Evolutionary conservation across 1,284 basidiomycete species (phyloP), one percentile per base, ranked within the genome.

Genomic region (Rhodofomes roseus): DNA sequence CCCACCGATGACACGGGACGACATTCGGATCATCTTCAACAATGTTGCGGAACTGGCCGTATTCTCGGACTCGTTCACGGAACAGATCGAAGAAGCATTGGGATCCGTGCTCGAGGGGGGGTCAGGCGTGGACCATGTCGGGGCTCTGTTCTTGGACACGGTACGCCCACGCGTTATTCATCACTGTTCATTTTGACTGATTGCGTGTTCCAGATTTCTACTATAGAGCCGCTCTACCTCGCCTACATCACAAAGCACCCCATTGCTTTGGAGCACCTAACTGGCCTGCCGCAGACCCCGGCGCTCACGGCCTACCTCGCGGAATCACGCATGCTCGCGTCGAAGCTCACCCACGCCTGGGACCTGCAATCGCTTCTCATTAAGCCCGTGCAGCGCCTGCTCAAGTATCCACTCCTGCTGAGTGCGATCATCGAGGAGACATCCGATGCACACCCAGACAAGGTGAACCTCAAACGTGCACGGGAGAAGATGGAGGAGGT

Each of bases 281-380:
- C 81, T 57, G 70, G 79, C n/a, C 72, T 87, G 16, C 80, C 81
- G 9, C 74, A 79, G 62, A 84, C 84, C 0, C 81, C 77, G 11
- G 81, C 85, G 2, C 77, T 90, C n/a, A 75, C 78, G 3, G 75
- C 81, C 1, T 92, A 93, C 73, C 79, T 95, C 36, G 72, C 82
- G 16, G 85, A 87, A 25, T 90, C 89, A 27, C 86, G 87, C 70
- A 76, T 77, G 4, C 78, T 87, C 41, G 87, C 92, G 16, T 84
- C 89, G 22, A 80, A 83, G 4, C 81, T 89, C 50, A 92, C 94
- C 0, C 91, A 95, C 68, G 93, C 95, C 1, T 98, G 95, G 96
- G 95, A 98, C 73, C 84, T 98, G 48, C 83, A 91, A 7, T 96
- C 94, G 1, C 83, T 97, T 61, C 86, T 97, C 61, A 97, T 95